phyloP scores from a whole-genome alignment of 2,329 filamentous ascomycete genomes.

The Nectriaceae sp. region DNA sequence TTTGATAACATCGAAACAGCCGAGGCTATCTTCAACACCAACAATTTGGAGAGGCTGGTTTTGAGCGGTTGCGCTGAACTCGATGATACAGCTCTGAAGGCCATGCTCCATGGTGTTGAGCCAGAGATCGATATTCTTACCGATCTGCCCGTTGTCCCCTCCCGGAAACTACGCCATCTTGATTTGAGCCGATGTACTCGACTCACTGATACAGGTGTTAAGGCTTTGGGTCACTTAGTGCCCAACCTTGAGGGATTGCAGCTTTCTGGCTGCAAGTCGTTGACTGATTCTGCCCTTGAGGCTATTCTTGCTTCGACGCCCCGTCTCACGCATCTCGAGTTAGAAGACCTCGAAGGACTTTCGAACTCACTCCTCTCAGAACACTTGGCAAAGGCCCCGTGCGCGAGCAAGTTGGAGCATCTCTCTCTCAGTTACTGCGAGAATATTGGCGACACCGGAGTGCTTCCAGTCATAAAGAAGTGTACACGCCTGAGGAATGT shows the following conservation, averaged over 20 bases:
- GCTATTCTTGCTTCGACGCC: constrained; percentile 75
- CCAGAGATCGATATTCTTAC: constrained; percentile 82
- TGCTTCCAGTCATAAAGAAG: constrained; percentile 78
- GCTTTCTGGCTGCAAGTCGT: constrained; percentile 72
- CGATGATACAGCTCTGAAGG: constrained; percentile 70
- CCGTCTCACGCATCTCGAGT: constrained; percentile 79
- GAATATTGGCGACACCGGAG: constrained; percentile 76
- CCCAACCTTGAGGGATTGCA: constrained; percentile 82
- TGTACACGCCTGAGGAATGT: constrained; percentile 70
- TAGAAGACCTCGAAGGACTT: constrained; percentile 80
- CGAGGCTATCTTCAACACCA: constrained; percentile 73
- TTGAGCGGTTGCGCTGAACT: constrained; percentile 79
- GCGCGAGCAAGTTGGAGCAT: constrained; percentile 71
- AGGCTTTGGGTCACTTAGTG: constrained; percentile 70
- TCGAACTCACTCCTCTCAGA: constrained; percentile 74
- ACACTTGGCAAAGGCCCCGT: constrained; percentile 75
- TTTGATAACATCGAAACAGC: constrained; percentile 77
- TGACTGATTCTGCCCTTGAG: constrained; percentile 74
- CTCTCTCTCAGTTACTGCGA: constrained; percentile 91
- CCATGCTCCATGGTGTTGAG: constrained; percentile 74
- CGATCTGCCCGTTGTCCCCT: constrained; percentile 72
- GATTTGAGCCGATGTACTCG: constrained; percentile 79
- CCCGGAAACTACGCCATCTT: constrained; percentile 78
- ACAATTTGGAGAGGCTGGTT: constrained; percentile 80
- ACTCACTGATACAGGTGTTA: constrained; percentile 74